Base-by-base conservation (phyloP, 805 yeast genomes). In the Ogataea henricii region DNA sequence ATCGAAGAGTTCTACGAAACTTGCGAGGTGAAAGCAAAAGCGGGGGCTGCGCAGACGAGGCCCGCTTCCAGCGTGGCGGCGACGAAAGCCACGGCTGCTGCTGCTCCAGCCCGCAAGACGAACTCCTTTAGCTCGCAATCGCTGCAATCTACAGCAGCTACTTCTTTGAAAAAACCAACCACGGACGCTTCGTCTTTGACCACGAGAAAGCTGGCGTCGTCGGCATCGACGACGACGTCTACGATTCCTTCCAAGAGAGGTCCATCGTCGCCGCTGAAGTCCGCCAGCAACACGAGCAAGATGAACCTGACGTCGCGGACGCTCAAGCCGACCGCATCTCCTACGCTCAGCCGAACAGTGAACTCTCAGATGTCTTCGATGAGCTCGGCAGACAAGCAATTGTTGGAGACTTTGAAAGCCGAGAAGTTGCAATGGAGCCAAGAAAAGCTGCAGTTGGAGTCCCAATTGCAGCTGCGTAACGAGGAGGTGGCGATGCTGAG, bases 211-310 rank as follows among this genome's bases (percentile, higher is more conserved):
- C 57, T 32, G 45, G 37, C 58, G 1, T 38, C 43, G n/a, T 38
- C n/a, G n/a, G n/a, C 58, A 6, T 42, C 55, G 1, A 44, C 34
- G 8, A 13, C 29, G 46, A 29, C 58, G 3, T 35, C 43, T 9
- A 40, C 56, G 3, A 56, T 85, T 16, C 91, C 91, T 3, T 73
- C 85, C 2, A 86, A 86, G 57, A 72, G 94, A 51, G 76, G 78
- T 0, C 87, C 92, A 0, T 72, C 87, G 0, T 85, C 91, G 0
- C 92, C 92, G 1, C 73, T 81, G 29, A 84, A 81, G 57, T 49
- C 58, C 9, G 42, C 56, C 29, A 30, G 16, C 16, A 43, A n/a
- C 13, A 40, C 51, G 8, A 45, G 52, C 18, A 59, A 60, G 40
- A 57, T 60, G 57, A 56, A 55, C 26, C 46, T 64, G 37, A 64